Conservation (phyloP, 2,329 filamentous ascomycete genomes). For the Aspergillus awamori region DNA sequence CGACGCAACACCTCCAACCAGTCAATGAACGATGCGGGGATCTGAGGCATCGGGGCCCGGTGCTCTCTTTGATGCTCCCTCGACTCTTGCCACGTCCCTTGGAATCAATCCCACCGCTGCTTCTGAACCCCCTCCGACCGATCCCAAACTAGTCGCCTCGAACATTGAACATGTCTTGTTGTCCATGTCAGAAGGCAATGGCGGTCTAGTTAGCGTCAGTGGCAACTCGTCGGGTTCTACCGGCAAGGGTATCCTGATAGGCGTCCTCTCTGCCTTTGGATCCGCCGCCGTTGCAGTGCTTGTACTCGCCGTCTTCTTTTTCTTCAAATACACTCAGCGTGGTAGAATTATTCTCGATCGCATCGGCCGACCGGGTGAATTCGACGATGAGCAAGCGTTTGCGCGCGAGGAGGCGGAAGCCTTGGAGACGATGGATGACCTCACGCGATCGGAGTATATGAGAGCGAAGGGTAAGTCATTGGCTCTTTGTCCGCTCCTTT, state of each 20-base stretch:
- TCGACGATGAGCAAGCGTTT: conserved; percentile 96
- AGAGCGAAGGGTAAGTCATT: conserved; percentile 81
- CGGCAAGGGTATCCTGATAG: conserved; percentile 85
- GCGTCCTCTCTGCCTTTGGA: conserved; percentile 89
- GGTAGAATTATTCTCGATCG: conserved; percentile 92
- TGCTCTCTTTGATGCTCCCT: conserved; percentile 39
- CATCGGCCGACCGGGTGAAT: conserved; percentile 90
- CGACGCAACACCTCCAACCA: conserved; percentile 13
- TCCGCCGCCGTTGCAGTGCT: conserved; percentile 83
- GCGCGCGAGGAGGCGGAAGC: conserved; percentile 92
- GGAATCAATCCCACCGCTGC: conserved; percentile 31
- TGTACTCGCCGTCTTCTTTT: conserved; percentile 81
- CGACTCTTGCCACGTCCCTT: conserved; percentile 37
- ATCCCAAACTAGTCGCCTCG: conserved; percentile 20
- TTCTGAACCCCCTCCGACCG: conserved; percentile 17
- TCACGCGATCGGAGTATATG: conserved; percentile 85
- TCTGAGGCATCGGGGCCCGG: conserved; percentile 43
- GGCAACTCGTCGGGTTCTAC: conserved; percentile 55
- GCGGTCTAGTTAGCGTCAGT: conserved; percentile 35
- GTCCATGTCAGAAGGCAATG: conserved; percentile 27
- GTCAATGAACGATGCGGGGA: conserved; percentile 46
- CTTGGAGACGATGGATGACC: conserved; percentile 91
- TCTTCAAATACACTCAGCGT: conserved; percentile 85
- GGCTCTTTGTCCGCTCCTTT: not conserved
- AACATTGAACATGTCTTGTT: conserved; percentile 46